These are phyloP conservation scores for Scorias spongiosa DNA, from an alignment of 2,329 filamentous ascomycete species.

Conservation along the genomic window DNA sequence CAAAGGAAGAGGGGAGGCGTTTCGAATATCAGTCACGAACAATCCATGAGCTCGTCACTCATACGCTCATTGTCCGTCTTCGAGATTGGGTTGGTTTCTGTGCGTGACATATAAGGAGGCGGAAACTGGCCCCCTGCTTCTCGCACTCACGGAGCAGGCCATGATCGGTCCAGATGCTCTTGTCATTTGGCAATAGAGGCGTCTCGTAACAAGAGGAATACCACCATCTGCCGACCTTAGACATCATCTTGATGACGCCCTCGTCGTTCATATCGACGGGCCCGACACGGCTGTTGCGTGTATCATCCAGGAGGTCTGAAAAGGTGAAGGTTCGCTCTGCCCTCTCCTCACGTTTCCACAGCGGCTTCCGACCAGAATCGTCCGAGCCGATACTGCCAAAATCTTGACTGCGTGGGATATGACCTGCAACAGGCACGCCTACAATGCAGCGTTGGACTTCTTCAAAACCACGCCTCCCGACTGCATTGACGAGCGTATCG, in stretches of 20 bases:
- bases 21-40: too few relatives aligned
- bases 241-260: constrained; percentile 81
- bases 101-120: constrained; percentile 81
- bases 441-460: constrained; percentile 63
- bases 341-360: not conserved
- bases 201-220: constrained; percentile 82
- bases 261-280: constrained; percentile 46
- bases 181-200: constrained; percentile 29
- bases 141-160: constrained; percentile 70
- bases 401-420: constrained; percentile 25
- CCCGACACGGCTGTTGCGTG: constrained; percentile 28
- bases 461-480: constrained; percentile 55
- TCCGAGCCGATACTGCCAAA: constrained; percentile 12
- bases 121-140: constrained; percentile 71
- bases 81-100: constrained; percentile 50
- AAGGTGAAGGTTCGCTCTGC: constrained; percentile 10
- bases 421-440: constrained; percentile 53
- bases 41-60: not conserved
- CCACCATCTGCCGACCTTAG: constrained; percentile 90
- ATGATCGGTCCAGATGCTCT: constrained; percentile 66
- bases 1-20: too few relatives aligned
- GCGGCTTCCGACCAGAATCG: constrained; percentile 4
- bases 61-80: constrained; percentile 35
- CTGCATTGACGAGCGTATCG: constrained; percentile 44
- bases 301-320: constrained; percentile 25